Evolutionary conservation across 129 eudicot species (phyloP), one percentile per base, ranked within the genome.

Genomic region (Lactuca sativa): DNA sequence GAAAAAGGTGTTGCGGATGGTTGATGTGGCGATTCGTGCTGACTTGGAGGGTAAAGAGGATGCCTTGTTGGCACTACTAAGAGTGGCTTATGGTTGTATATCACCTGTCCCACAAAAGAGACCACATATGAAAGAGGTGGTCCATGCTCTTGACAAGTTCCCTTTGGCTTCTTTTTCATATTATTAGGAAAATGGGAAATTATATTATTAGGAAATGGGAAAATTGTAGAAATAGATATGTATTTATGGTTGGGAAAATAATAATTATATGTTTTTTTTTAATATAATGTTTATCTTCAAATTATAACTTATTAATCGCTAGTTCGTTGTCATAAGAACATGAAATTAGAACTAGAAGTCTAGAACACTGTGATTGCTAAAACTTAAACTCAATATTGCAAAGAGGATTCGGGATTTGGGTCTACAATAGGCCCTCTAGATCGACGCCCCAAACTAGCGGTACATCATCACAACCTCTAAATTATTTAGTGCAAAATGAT

Each of bases 1-100:
- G 86, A 80, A 60, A 14, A 81, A 78, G 77, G 82, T 90, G 10
- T 72, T 95, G 62, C 83, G 87, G 74, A 87, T 85, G 90, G 96
- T 86, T 66, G 99, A 90, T 64, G 72, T 80, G 87, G 90, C 96
- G 2, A 90, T 95, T 16, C 87, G 95, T 5, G 95, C 73, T 67
- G 95, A 95, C 79, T n/a, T 95, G 91, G 97, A 90, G 68, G 97
- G 95, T 1, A 87, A 81, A 65, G 99, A 95, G 75, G 97, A 90
- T 48, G 85, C 81, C 1, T 74, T 95, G 72, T 77, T 95, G 83
- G 79, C 82, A 16, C 25, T 88, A 56, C 36, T 95, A 60, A 90
- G 62, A 82, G 69, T 95, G 75, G 99, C 91, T 21, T 90, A 85
- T 62, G 79, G 73, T 63, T 95, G 97, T 73, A 77, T 88, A 55